phyloP scores from a whole-genome alignment of 2,329 filamentous ascomycete genomes.

The Ceratocystis ficicola region DNA sequence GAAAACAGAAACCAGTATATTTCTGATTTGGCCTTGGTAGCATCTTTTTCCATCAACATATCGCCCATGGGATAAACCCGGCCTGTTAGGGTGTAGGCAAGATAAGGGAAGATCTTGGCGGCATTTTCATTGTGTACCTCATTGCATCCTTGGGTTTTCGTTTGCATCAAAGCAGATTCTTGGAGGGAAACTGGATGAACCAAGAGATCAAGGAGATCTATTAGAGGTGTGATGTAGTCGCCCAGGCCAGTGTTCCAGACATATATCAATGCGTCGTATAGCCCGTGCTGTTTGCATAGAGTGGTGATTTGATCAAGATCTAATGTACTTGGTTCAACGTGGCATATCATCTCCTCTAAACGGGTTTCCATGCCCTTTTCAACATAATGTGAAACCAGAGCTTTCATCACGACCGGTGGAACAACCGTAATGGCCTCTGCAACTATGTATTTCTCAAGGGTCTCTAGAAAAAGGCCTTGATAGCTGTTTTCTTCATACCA shows the following conservation, averaged over 20 bases:
- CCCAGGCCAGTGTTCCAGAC: slow-evolving; percentile 86
- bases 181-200: slow-evolving; percentile 45
- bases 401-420: slow-evolving; percentile 75
- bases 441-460: slow-evolving; percentile 76
- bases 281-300: slow-evolving; percentile 77
- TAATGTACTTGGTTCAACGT: slow-evolving; percentile 78
- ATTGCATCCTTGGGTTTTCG: slow-evolving; percentile 34
- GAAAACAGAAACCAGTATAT: slow-evolving; percentile 92
- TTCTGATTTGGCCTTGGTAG: slow-evolving; percentile 67
- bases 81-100: slow-evolving; percentile 82
- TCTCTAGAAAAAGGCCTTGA: slow-evolving; percentile 65
- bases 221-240: slow-evolving; percentile 83
- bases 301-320: slow-evolving; percentile 88
- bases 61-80: slow-evolving; percentile 83
- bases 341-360: slow-evolving; percentile 87
- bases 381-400: slow-evolving; percentile 71
- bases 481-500: slow-evolving; percentile 57
- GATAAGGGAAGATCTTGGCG: slow-evolving; percentile 85
- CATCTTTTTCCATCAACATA: slow-evolving; percentile 57
- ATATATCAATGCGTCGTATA: slow-evolving; percentile 93
- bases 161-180: slow-evolving; percentile 30
- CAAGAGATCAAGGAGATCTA: slow-evolving; percentile 65
- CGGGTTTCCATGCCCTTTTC: slow-evolving; percentile 60
- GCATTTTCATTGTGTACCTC: slow-evolving; percentile 57
- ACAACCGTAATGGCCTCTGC: slow-evolving; percentile 61